Conservation (phyloP, 441 rosid genomes). For the Euphorbia schlechtendalii region DNA sequence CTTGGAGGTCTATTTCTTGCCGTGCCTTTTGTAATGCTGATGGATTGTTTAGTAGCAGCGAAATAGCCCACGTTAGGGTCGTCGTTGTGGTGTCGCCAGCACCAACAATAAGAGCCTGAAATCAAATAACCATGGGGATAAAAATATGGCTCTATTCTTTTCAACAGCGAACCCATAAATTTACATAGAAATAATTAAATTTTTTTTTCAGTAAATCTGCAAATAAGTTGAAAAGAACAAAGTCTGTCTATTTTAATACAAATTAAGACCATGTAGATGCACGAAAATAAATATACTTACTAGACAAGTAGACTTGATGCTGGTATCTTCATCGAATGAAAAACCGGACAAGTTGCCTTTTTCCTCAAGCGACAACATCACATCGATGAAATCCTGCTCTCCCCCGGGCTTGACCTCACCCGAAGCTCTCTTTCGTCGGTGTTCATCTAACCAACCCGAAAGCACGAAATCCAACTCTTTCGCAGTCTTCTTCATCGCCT, state of each 20-base stretch:
- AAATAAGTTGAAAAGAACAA: no score
- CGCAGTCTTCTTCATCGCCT: conserved; percentile 52
- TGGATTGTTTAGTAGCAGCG: conserved; percentile 34
- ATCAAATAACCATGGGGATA: no score
- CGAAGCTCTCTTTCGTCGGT: conserved; percentile 29
- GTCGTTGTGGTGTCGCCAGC: conserved; percentile 47
- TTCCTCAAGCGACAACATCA: conserved; percentile 24
- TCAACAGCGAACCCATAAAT: no score
- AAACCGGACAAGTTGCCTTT: conserved; percentile 26
- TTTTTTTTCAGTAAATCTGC: no score
- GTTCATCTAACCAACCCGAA: conserved; percentile 51
- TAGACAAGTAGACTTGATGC: conserved; percentile 39
- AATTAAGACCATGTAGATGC: neutral
- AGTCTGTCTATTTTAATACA: neutral
- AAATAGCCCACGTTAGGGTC: conserved; percentile 39
- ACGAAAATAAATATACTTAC: conserved; percentile 13
- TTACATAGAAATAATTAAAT: no score
- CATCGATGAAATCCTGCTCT: conserved; percentile 19
- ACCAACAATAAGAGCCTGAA: conserved; percentile 43
- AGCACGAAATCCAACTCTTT: conserved; percentile 36
- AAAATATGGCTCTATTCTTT: no score
- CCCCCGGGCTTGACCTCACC: conserved; percentile 14
- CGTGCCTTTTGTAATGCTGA: conserved; percentile 34
- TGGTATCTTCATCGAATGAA: conserved; percentile 27
- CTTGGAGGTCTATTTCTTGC: conserved; percentile 39